Evolutionary conservation across 768 basidiomycete genomes (phyloP).

Genomic region (Boletus sp.): DNA sequence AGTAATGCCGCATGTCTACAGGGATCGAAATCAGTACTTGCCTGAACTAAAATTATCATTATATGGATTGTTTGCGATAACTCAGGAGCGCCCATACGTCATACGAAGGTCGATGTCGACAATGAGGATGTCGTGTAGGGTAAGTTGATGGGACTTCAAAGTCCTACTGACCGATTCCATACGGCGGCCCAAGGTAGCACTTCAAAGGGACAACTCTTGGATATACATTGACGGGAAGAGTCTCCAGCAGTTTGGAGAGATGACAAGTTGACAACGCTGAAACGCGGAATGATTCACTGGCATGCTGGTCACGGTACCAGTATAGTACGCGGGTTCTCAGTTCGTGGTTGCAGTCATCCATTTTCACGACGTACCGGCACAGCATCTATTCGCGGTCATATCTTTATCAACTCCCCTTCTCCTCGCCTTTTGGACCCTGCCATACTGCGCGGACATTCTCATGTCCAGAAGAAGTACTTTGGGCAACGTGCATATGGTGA

Average conservation of each 20-base stretch:
- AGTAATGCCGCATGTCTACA: neutral
- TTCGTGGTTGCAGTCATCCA: too few relatives aligned
- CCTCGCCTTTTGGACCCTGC: neutral
- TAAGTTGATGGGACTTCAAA: neutral
- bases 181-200: neutral
- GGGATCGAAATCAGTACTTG: neutral
- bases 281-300: too few relatives aligned
- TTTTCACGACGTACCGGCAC: neutral
- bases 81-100: neutral
- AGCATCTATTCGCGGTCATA: neutral
- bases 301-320: too few relatives aligned
- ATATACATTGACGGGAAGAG: too few relatives aligned
- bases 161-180: neutral
- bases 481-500: conserved; percentile 11
- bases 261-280: too few relatives aligned
- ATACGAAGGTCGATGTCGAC: neutral
- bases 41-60: neutral
- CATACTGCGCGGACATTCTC: neutral
- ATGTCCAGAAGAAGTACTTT: neutral
- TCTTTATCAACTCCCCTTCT: neutral
- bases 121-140: conserved; percentile 14
- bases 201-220: neutral
- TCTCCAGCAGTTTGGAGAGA: too few relatives aligned
- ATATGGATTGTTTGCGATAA: neutral
- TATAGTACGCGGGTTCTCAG: too few relatives aligned